A percentile compares a stretch with the other conserved stretches of the same genome.
Conservation (phyloP, 139 green algal species). For the Closterium sp. region DNA sequence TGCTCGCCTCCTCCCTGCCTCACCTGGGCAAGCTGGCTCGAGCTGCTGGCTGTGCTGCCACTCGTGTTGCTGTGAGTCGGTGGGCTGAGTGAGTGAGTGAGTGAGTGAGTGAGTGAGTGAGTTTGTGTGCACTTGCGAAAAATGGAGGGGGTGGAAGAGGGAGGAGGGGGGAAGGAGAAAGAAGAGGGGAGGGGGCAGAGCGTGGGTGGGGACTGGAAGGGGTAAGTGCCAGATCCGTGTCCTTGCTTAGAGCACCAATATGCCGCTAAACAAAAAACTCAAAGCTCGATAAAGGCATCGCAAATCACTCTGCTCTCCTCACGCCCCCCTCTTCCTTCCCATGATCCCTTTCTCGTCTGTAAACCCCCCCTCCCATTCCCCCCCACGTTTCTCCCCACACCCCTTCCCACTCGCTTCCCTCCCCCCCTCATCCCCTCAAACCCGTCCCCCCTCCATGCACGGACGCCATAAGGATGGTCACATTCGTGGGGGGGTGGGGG, state of each 20-base stretch:
- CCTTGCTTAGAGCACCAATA: too few relatives aligned
- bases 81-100: background rate
- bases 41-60: background rate
- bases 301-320: too few relatives aligned
- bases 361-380: too few relatives aligned
- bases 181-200: background rate
- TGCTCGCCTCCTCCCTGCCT: background rate
- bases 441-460: background rate
- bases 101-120: background rate
- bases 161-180: background rate
- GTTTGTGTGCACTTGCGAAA: too few relatives aligned
- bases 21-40: background rate
- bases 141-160: too few relatives aligned
- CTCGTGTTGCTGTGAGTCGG: background rate
- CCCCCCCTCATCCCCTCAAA: too few relatives aligned
- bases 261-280: too few relatives aligned
- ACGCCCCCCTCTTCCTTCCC: too few relatives aligned
- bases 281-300: too few relatives aligned
- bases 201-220: background rate
- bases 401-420: background rate
- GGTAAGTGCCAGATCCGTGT: too few relatives aligned
- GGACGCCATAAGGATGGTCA: background rate
- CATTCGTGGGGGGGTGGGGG: background rate
- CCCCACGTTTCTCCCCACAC: background rate
- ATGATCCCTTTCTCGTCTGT: too few relatives aligned